Conservation (phyloP, 148 eudicot species). For the Silene latifolia region DNA sequence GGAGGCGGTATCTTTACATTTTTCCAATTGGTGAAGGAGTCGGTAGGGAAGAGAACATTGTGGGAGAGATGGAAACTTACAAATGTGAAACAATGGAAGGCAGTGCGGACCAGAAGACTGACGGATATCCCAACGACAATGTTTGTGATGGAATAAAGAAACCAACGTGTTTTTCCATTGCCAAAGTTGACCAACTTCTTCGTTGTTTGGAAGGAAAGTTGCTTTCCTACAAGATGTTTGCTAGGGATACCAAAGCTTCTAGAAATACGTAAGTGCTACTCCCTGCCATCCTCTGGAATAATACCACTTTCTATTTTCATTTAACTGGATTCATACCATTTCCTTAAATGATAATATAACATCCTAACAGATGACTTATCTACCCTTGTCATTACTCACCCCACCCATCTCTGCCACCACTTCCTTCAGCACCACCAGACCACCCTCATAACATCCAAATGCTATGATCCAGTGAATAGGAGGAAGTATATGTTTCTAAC, state of each 20-base stretch:
- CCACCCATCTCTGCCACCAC: too few species aligned
- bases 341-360: too few species aligned
- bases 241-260: constrained; percentile 92
- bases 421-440: too few species aligned
- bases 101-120: constrained; percentile 19
- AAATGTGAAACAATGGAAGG: constrained; percentile 23
- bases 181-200: constrained; percentile 66
- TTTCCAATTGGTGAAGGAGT: constrained; percentile 62
- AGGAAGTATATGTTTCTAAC: background rate
- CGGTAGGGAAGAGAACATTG: constrained; percentile 21
- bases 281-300: background rate
- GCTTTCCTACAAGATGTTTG: constrained; percentile 90
- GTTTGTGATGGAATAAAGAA: constrained; percentile 39
- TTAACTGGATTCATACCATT: too few species aligned
- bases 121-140: constrained; percentile 22
- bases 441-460: too few species aligned
- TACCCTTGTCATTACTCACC: too few species aligned
- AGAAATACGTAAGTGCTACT: constrained; percentile 64
- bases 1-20: constrained; percentile 91
- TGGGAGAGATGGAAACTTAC: constrained; percentile 18
- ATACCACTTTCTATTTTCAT: too few species aligned
- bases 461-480: too few species aligned
- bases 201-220: constrained; percentile 71
- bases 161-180: constrained; percentile 48
- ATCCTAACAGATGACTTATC: too few species aligned